Percentiles rank a stretch among this genome's conserved stretches.
These are phyloP conservation scores for Astragalus glycyphyllos DNA, from an alignment of 306 rosid genomes.

Conservation along the genomic window DNA sequence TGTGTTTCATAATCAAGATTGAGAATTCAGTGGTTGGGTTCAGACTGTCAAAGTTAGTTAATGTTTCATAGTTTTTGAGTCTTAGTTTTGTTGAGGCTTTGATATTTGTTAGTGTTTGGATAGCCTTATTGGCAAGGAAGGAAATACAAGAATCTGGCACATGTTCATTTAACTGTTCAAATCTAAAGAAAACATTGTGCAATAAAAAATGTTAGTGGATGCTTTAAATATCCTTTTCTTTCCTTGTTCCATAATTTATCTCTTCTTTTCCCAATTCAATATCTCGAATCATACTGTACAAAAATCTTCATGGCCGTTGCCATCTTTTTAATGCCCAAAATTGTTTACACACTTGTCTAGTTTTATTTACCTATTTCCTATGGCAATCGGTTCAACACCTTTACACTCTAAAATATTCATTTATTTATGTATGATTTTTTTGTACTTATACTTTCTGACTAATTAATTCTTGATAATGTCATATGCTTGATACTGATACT, in stretches of 20 bases:
- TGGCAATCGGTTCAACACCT: slow-evolving; percentile 25
- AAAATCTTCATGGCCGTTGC: slow-evolving; percentile 12
- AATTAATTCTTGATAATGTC: background rate
- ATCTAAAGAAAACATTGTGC: slow-evolving; percentile 23
- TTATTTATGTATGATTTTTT: slow-evolving; percentile 1
- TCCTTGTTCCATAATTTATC: background rate
- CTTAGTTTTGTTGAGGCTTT: slow-evolving; percentile 16
- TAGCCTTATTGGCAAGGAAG: slow-evolving; percentile 21
- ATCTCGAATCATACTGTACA: slow-evolving; percentile 24
- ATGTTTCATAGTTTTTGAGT: slow-evolving; percentile 1
- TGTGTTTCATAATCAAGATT: background rate
- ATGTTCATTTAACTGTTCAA: slow-evolving; percentile 16
- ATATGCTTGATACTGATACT: slow-evolving; percentile 34
- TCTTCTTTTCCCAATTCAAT: background rate
- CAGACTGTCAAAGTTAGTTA: slow-evolving; percentile 22
- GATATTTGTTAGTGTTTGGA: slow-evolving; percentile 21
- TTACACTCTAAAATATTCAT: slow-evolving; percentile 15
- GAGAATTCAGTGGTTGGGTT: slow-evolving; percentile 10
- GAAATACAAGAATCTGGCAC: slow-evolving; percentile 2
- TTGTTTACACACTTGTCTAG: slow-evolving; percentile 9
- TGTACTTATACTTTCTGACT: background rate
- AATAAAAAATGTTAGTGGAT: slow-evolving; percentile 19
- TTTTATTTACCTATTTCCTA: slow-evolving; percentile 20
- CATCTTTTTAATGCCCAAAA: slow-evolving; percentile 3
- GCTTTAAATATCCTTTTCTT: background rate